Percentiles rank a stretch among this genome's conserved stretches.
Evolutionary conservation across 2,329 filamentous ascomycete genomes (phyloP).

Genomic region (Mycogone perniciosa): DNA sequence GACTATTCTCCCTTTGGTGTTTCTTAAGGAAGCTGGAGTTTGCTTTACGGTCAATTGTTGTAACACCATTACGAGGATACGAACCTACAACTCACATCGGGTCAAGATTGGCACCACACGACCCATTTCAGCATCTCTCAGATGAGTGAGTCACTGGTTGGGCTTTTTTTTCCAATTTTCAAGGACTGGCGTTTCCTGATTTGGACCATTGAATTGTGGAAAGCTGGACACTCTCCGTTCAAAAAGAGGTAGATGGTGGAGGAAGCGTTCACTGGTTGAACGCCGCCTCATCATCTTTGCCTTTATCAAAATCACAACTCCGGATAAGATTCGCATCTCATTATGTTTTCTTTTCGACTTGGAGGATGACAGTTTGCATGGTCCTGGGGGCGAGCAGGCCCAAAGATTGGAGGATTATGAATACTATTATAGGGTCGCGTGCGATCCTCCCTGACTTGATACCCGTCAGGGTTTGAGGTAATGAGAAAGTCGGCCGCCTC

Average conservation of each 20-base stretch:
- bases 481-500: constrained; percentile 34
- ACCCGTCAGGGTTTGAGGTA: constrained; percentile 31
- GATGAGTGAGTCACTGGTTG: background rate
- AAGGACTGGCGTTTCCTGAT: constrained; percentile 1
- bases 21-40: constrained; percentile 3
- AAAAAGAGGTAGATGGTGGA: background rate
- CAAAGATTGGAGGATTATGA: constrained; percentile 21
- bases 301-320: background rate
- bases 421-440: constrained; percentile 25
- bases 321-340: constrained; percentile 8
- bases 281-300: background rate
- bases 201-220: constrained; percentile 2
- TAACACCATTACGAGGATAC: background rate
- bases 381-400: constrained; percentile 10
- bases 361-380: constrained; percentile 16
- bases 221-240: constrained; percentile 1
- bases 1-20: constrained; percentile 21
- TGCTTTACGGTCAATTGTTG: background rate
- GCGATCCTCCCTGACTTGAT: constrained; percentile 31
- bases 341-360: constrained; percentile 14
- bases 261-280: background rate
- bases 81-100: background rate
- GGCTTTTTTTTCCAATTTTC: constrained; percentile 1
- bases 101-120: background rate
- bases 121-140: background rate